phyloP scores from a whole-genome alignment of 1,284 basidiomycete species.

The Leccinum olivaceoglutinosum region DNA sequence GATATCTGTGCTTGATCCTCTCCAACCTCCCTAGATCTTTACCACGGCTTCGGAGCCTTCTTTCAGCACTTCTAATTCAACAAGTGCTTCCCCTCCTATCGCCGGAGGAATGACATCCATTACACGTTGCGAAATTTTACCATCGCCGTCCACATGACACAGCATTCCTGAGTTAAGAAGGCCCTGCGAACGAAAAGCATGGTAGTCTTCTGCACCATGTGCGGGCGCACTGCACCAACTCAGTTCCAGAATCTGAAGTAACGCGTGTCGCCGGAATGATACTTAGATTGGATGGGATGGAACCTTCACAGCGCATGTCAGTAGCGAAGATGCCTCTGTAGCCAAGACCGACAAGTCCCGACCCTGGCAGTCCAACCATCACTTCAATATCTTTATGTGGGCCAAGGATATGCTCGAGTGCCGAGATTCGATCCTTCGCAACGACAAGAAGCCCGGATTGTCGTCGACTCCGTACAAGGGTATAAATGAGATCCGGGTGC shows the following conservation, averaged over 20 bases:
- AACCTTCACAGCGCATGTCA: conserved; percentile 11
- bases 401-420: conserved; percentile 51
- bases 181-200: conserved; percentile 53
- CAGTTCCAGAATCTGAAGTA: conserved; percentile 87
- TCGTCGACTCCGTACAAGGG: conserved; percentile 43
- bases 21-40: conserved; percentile 58
- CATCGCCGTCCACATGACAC: conserved; percentile 83
- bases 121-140: conserved; percentile 62
- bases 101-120: conserved; percentile 47
- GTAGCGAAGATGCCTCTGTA: conserved; percentile 69
- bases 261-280: conserved; percentile 68
- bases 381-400: conserved; percentile 33
- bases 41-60: conserved; percentile 69
- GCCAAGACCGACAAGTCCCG: conserved; percentile 55
- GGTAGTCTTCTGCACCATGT: conserved; percentile 92
- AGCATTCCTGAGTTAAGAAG: conserved; percentile 43
- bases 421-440: conserved; percentile 61
- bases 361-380: conserved; percentile 50
- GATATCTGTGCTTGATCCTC: conserved; percentile 83
- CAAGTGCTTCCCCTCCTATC: conserved; percentile 39
- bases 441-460: conserved; percentile 50
- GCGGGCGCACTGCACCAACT: conserved; percentile 95
- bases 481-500: conserved; percentile 70
- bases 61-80: conserved; percentile 71
- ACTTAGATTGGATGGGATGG: conserved; percentile 16